These are phyloP conservation scores for Papiliotrema terrestris DNA, from an alignment of 1,284 basidiomycete species.

Conservation along the genomic window DNA sequence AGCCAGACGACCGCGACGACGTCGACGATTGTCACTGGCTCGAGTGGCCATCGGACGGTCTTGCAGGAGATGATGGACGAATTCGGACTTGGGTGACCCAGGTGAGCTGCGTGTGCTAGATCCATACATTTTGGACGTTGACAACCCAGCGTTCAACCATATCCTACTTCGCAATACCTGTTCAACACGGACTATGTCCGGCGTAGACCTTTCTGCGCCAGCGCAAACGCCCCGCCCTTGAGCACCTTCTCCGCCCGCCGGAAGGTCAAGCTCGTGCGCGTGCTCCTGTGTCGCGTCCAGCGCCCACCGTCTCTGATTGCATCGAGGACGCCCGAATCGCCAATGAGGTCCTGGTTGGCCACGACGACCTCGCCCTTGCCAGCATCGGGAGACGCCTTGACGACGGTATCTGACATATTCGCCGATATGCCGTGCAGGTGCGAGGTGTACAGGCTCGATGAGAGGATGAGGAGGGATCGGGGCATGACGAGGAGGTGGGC, in stretches of 20 bases:
- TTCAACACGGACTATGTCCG: neutral
- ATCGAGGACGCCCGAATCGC: conserved; percentile 47
- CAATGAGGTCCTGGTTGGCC: conserved; percentile 58
- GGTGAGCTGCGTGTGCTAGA: no score
- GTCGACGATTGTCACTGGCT: neutral
- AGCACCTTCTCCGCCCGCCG: conserved; percentile 69
- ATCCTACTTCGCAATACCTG: no score
- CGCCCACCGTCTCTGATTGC: conserved; percentile 53
- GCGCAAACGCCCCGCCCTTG: conserved; percentile 37
- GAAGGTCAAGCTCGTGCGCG: conserved; percentile 80
- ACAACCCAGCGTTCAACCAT: no score
- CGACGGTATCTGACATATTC: conserved; percentile 52
- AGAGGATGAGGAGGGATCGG: conserved; percentile 75
- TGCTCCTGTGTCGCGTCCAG: conserved; percentile 55
- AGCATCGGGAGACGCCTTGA: conserved; percentile 3
- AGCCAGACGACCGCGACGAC: neutral
- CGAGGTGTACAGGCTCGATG: conserved; percentile 61
- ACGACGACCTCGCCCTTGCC: conserved; percentile 48
- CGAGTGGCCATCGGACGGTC: conserved; percentile 17
- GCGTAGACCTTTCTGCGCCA: conserved; percentile 11
- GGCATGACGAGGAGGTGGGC: conserved; percentile 75
- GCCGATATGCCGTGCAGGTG: conserved; percentile 73
- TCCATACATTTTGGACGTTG: no score
- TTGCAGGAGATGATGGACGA: conserved; percentile 33
- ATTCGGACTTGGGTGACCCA: conserved; percentile 23